Evolutionary conservation across 352 stramenopile species (phyloP).

Genomic region (Peronosclerospora sorghi): DNA sequence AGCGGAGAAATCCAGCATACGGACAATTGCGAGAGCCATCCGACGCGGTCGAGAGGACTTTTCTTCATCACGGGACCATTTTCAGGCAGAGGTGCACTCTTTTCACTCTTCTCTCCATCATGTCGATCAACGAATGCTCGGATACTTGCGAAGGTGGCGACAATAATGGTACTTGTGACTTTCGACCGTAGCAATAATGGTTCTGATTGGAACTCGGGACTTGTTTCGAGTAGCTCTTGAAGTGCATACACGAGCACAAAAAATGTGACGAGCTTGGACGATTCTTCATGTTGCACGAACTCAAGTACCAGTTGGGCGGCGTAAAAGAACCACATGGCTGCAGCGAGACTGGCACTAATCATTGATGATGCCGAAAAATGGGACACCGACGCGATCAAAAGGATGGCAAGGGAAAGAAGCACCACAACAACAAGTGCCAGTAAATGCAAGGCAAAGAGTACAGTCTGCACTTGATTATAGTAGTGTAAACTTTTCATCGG

Average conservation of each 20-base stretch:
- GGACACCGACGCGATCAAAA: conserved; percentile 11
- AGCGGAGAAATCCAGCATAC: conserved; percentile 63
- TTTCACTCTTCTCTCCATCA: neutral
- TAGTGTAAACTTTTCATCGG: neutral
- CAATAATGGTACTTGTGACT: neutral
- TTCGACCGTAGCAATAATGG: conserved; percentile 10
- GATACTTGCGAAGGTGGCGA: conserved; percentile 6
- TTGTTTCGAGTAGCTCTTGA: conserved; percentile 7
- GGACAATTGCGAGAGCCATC: conserved; percentile 45
- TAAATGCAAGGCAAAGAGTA: conserved; percentile 22
- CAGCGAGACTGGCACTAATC: conserved; percentile 14
- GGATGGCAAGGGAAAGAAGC: conserved; percentile 14
- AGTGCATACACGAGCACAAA: conserved; percentile 8
- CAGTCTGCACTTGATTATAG: conserved; percentile 1
- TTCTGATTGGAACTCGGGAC: neutral
- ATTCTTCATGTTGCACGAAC: conserved; percentile 8
- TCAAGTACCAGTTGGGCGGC: conserved; percentile 13
- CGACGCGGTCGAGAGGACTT: conserved; percentile 43
- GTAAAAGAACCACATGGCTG: conserved; percentile 29
- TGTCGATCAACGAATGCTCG: conserved; percentile 1
- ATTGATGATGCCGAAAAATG: conserved; percentile 29
- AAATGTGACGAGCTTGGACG: conserved; percentile 14
- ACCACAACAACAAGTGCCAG: conserved; percentile 15
- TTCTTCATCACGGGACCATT: neutral
- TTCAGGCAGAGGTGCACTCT: neutral